Base-by-base conservation (phyloP, 345 rosid species). In the Syzygium aqueum region DNA sequence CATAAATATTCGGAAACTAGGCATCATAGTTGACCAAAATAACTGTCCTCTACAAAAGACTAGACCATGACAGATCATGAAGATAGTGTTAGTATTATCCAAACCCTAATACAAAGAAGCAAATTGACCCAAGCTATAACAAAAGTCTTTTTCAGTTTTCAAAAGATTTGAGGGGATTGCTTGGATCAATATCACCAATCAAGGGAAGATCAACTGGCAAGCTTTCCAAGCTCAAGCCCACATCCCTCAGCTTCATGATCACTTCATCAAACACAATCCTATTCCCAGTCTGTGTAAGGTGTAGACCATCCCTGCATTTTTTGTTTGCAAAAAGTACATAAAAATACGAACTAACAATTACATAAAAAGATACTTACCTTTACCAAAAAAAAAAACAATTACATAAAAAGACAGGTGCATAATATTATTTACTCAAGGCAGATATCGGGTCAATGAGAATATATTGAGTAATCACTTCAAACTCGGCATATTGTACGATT, bases 271-370 rank as follows among this genome's bases (percentile, higher is more conserved):
- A 97, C 84, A 95, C 95, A 17, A 96, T 28, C 91, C 88, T 93
- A 90, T 94, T 96, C 14, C 99, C 98, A 1, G 56, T 80, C 87
- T 49, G 87, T 40, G 92, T 89, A 50, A 97, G 91, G 90, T 97
- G 99, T 90, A 97, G 91, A 19, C 98, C 98, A 87, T 97, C 99
- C 3, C 98, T 97, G 93, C 92, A 91, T 52, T 80, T 83, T 83
- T 83, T 9, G 33, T 28, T 40, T 6, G 16, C 43, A 11, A 84
- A 37, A n/a, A 17, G 3, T 15, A 84, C 40, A 8, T 56, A 52
- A 37, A 53, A 50, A 83, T 49, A 27, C 22, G 25, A 83, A 50
- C 11, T 27, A 53, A 30, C 28, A 52, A 46, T 73, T 40, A 37
- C 10, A 17, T 17, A 9, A 9, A 2, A 73, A 33, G 80, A 4